Conservation (phyloP, 139 green algal species). For the Pseudopediastrum boryanum region DNA sequence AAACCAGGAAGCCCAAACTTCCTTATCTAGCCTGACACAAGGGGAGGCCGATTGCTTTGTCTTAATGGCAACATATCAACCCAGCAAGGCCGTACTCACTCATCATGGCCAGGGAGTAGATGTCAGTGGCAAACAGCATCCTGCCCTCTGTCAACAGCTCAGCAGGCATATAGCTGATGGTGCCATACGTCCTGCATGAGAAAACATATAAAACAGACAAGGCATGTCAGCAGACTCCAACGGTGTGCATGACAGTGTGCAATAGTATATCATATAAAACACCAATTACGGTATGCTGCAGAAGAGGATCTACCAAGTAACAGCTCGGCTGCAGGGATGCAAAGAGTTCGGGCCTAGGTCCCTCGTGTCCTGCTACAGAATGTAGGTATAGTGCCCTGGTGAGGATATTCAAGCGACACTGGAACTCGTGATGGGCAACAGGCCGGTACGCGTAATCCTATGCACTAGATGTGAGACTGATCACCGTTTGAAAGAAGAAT, state of each 20-base stretch:
- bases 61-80: neutral
- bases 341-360: no score
- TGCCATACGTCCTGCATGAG: slow-evolving; percentile 42
- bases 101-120: slow-evolving; percentile 59
- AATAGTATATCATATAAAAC: neutral
- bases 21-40: slow-evolving; percentile 1
- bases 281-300: neutral
- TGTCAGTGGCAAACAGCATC: slow-evolving; percentile 30
- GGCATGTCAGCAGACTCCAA: neutral
- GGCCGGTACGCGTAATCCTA: no score
- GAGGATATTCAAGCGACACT: no score
- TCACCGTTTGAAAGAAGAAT: no score
- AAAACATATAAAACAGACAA: neutral
- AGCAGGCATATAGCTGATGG: slow-evolving; percentile 52
- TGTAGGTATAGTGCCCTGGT: no score
- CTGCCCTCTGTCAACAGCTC: slow-evolving; percentile 49
- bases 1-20: neutral
- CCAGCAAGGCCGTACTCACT: slow-evolving; percentile 21
- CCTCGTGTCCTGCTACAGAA: no score
- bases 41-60: neutral
- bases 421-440: no score
- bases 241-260: neutral
- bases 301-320: no score
- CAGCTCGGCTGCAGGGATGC: no score
- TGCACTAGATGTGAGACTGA: no score